Percentiles rank a stretch among this genome's conserved stretches.
Conservation (phyloP, 768 basidiomycete species). For the Nidularia pulvinata region DNA sequence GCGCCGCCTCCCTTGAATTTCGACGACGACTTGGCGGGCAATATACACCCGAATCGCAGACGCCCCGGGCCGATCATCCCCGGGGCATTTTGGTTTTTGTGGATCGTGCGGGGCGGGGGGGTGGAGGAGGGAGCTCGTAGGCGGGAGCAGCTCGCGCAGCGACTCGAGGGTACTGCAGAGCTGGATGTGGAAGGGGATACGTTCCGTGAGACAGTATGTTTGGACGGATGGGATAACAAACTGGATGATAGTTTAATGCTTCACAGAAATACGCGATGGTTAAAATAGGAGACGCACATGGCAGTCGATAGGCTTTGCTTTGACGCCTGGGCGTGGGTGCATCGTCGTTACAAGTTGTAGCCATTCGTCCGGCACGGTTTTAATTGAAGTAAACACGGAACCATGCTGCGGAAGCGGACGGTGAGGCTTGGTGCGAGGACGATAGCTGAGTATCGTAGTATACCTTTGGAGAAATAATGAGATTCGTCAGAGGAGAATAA, state of each 20-base stretch:
- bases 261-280: background rate
- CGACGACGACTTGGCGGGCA: constrained; percentile 42
- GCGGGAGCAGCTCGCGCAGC: constrained; percentile 38
- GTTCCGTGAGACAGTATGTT: constrained; percentile 44
- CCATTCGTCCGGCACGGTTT: constrained; percentile 60
- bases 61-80: background rate
- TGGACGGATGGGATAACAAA: constrained; percentile 44
- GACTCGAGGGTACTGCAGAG: constrained; percentile 42
- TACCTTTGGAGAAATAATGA: constrained; percentile 23
- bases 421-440: constrained; percentile 46
- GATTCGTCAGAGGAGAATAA: background rate
- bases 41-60: constrained; percentile 41
- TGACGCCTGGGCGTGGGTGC: constrained; percentile 24
- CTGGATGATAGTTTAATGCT: constrained; percentile 3
- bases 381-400: constrained; percentile 47
- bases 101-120: constrained; percentile 1
- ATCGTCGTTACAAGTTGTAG: constrained; percentile 41
- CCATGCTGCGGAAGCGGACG: constrained; percentile 35
- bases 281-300: constrained; percentile 37
- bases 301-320: constrained; percentile 41
- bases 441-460: constrained; percentile 36
- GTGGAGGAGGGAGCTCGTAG: constrained; percentile 15
- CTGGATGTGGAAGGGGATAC: constrained; percentile 61
- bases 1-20: constrained; percentile 33
- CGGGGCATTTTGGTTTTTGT: background rate